phyloP scores from a whole-genome alignment of 2,329 filamentous ascomycete species.

The Mollisia scopiformis region DNA sequence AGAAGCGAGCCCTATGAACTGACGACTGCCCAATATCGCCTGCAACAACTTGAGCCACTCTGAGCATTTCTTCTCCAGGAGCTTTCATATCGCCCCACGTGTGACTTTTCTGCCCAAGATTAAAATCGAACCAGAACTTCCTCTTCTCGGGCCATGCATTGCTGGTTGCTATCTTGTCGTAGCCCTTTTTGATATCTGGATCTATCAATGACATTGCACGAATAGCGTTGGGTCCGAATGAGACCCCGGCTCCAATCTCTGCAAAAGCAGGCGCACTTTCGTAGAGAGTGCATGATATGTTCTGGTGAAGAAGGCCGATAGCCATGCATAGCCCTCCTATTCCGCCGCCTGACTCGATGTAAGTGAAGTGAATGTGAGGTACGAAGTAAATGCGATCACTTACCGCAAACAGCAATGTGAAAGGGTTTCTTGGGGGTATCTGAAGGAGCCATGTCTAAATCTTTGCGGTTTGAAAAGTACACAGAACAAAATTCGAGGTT shows the following conservation, averaged over 20 bases:
- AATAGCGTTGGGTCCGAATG: conserved; percentile 36
- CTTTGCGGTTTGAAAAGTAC: not conserved
- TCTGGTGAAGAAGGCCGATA: conserved; percentile 35
- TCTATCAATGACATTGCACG: conserved; percentile 35
- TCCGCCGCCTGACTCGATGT: conserved; percentile 27
- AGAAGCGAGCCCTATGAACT: conserved; percentile 36
- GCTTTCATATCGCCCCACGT: conserved; percentile 25
- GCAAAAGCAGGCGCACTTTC: conserved; percentile 35
- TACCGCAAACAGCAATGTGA: conserved; percentile 36
- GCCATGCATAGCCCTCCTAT: conserved; percentile 35
- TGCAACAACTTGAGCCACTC: conserved; percentile 23
- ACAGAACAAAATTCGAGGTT: not conserved
- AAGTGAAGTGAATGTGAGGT: not conserved
- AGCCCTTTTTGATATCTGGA: conserved; percentile 30
- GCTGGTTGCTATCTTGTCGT: conserved; percentile 26
- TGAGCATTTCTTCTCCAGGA: conserved; percentile 22
- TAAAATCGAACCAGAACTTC: conserved; percentile 35
- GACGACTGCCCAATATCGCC: conserved; percentile 29
- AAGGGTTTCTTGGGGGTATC: conserved; percentile 29
- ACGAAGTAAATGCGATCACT: not conserved
- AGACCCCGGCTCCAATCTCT: conserved; percentile 37
- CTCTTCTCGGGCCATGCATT: conserved; percentile 31
- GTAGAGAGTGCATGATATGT: conserved; percentile 35
- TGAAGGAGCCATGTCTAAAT: conserved; percentile 17
- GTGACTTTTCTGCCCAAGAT: conserved; percentile 26